A percentile compares a stretch with the other conserved stretches of the same genome.
phyloP scores from a whole-genome alignment of 192 early-diverging fungal genomes.

The Rhizoclosmatium globosum region DNA sequence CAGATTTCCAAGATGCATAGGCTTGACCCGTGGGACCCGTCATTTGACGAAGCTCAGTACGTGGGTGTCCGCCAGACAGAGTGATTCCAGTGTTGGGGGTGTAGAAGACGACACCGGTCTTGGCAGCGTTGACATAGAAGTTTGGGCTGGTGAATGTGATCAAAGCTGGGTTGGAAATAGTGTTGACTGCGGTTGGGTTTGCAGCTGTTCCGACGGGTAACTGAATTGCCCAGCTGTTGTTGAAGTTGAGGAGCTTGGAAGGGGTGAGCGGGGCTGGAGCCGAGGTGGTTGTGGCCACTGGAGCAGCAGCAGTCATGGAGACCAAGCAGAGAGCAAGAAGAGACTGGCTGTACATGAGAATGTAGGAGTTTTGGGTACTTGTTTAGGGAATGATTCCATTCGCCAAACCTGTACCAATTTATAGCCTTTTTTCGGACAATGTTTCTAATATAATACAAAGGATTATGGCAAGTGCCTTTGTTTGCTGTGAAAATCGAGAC shows the following conservation, averaged over 20 bases:
- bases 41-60: background rate
- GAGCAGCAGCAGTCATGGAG: no score
- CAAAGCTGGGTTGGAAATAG: background rate
- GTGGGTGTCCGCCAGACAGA: background rate
- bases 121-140: slow-evolving; percentile 3
- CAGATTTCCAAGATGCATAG: background rate
- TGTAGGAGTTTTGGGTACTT: no score
- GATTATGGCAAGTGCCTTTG: no score
- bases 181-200: background rate
- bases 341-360: no score
- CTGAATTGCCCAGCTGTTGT: background rate
- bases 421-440: no score
- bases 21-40: background rate
- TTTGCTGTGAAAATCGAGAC: no score
- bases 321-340: no score
- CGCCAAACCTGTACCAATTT: no score
- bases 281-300: background rate
- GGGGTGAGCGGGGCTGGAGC: background rate
- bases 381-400: no score
- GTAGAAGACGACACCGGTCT: background rate
- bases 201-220: background rate
- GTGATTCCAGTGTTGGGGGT: background rate
- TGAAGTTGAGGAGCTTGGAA: background rate
- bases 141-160: background rate
- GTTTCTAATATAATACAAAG: no score